Base-by-base conservation (phyloP, 305 asterid genomes). In the Fraxinus albicans region DNA sequence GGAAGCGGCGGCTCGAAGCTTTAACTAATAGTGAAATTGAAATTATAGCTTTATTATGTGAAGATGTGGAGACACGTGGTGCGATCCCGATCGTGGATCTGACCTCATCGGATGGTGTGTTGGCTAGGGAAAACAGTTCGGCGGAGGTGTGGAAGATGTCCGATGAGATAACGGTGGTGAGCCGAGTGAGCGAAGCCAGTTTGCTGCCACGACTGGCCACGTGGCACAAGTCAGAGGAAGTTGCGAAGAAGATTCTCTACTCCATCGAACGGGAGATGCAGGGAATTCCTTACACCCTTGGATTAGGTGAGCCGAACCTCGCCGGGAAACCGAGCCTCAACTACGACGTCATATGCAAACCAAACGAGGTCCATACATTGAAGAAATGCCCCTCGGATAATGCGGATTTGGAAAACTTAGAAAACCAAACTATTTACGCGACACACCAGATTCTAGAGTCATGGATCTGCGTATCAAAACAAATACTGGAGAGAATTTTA, bases 251-350 rank as follows among this genome's bases (percentile, higher is more conserved):
- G 88, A 88, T 95, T 8, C 86, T 86, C 35, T 91, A 90, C 82
- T 81, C 92, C 36, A 91, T 95, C 77, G 98, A 95, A 87, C 86
- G 94, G 55, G 87, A 85, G 90, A 92, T 95, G 98, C 89, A 89
- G 90, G 85, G 90, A 38, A 87, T 90, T 29, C 94, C 94, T 34
- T 95, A 83, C 89, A 95, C 97, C 3, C 79, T 95, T n/a, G 98
- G 98, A 4, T 84, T 95, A 77, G 98, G 98, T 0, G 98, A 95
- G 88, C 98, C 98, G 77, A 95, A 95, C 29, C 89, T 92, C 74
- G 35, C 84, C 91, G 96, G 95, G 1, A 93, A 95, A 85, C 98
- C 98, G 65, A 84, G 96, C 88, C 89, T 95, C 23, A 84, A 92
- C 80, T 95, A 92, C 90, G 98, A 93, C 77, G 82, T 15, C 33